Evolutionary conservation across 2,329 filamentous ascomycete species (phyloP).

Genomic region (Bipolaris bicolor): DNA sequence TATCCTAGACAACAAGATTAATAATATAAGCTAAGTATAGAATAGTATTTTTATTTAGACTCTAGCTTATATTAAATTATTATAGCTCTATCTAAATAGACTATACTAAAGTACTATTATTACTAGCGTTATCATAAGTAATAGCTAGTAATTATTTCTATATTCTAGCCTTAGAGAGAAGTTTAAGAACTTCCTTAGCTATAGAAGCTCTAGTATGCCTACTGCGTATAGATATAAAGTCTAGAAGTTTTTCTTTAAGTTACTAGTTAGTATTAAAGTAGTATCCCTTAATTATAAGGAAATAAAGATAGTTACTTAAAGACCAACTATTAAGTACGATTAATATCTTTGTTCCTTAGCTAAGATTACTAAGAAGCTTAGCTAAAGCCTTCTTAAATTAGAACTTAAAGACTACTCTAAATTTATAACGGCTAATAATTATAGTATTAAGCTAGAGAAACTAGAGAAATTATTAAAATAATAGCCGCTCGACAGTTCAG

Average conservation of each 20-base stretch:
- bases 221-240: constrained; percentile 9
- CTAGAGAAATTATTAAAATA: constrained; percentile 10
- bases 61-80: background rate
- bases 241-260: constrained; percentile 6
- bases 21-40: too few relatives aligned
- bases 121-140: too few relatives aligned
- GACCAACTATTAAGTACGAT: constrained; percentile 8
- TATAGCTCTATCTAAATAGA: background rate
- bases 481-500: constrained; percentile 1
- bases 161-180: background rate
- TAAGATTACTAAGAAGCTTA: background rate
- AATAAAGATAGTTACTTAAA: constrained; percentile 12
- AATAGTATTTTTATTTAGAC: constrained; percentile 1
- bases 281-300: constrained; percentile 11
- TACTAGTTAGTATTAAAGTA: constrained; percentile 11
- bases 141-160: background rate
- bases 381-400: constrained; percentile 5
- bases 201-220: constrained; percentile 3
- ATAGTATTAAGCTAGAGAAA: constrained; percentile 8
- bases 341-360: constrained; percentile 1
- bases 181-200: background rate
- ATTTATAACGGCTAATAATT: constrained; percentile 14
- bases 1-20: constrained; percentile 7
- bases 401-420: background rate
- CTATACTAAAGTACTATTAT: background rate